Conservation (phyloP, 2,329 filamentous ascomycete species). For the Thielaviopsis populi region DNA sequence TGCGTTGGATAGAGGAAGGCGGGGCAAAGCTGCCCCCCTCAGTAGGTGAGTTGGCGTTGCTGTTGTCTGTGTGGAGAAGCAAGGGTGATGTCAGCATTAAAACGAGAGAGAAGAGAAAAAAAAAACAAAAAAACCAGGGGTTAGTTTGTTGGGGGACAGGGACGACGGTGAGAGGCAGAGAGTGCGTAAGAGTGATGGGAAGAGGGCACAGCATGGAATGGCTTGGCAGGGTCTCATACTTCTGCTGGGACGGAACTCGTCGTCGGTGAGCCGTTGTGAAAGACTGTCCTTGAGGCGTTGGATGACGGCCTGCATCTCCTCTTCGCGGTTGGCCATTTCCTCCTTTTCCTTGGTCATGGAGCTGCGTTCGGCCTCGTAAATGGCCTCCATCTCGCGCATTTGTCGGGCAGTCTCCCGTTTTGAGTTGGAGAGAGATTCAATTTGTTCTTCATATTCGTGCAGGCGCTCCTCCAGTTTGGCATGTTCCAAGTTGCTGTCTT, state of each 20-base stretch:
- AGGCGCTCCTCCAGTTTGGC: constrained; percentile 72
- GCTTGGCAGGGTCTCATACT: constrained; percentile 29
- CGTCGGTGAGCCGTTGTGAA: constrained; percentile 51
- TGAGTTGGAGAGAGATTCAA: constrained; percentile 68
- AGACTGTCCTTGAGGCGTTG: constrained; percentile 83
- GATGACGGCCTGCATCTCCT: constrained; percentile 81
- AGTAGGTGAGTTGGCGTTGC: constrained; percentile 40
- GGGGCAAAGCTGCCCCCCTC: constrained; percentile 71
- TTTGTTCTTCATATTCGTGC: constrained; percentile 72
- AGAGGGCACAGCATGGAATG: constrained; percentile 37
- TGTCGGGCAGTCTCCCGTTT: constrained; percentile 71
- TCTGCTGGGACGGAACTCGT: constrained; percentile 21
- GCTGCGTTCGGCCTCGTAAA: constrained; percentile 80
- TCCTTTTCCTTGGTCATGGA: constrained; percentile 86
- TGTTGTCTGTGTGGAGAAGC: constrained; percentile 27
- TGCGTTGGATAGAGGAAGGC: constrained; percentile 67
- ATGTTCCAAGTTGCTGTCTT: constrained; percentile 73
- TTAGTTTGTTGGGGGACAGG: background rate
- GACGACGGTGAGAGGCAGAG: no score
- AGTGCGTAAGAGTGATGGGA: constrained; percentile 19
- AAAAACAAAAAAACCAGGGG: background rate
- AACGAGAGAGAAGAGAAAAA: background rate
- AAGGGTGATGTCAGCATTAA: background rate
- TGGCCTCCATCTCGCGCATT: constrained; percentile 79
- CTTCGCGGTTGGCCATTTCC: constrained; percentile 66